These are phyloP conservation scores for Citrus reticulata DNA, from an alignment of 345 rosid species.

Conservation along the genomic window DNA sequence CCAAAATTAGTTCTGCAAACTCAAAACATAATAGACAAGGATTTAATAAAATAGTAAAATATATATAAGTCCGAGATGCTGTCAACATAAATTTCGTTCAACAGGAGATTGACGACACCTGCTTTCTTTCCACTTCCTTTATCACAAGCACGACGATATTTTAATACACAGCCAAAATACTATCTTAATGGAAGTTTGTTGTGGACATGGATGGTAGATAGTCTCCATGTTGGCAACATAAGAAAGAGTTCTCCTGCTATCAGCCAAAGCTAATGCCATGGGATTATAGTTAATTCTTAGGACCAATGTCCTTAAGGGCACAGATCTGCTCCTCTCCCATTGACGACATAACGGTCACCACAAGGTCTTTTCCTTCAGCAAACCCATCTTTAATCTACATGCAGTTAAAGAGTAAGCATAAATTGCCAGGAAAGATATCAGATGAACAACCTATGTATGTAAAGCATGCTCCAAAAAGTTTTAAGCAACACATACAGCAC, in stretches of 20 bases:
- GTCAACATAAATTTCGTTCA: conserved; percentile 7
- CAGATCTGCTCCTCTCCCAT: conserved; percentile 76
- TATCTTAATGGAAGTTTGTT: conserved; percentile 17
- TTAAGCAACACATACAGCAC: not conserved
- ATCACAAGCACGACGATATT: conserved; percentile 13
- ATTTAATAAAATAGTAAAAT: not conserved
- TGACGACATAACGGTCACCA: conserved; percentile 62
- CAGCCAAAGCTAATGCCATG: conserved; percentile 22
- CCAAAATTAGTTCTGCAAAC: not conserved
- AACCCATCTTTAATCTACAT: conserved; percentile 59
- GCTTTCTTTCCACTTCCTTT: not conserved
- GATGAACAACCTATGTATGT: not conserved
- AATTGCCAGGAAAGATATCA: not conserved
- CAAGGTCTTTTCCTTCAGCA: conserved; percentile 64
- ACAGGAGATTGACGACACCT: conserved; percentile 8
- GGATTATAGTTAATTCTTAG: conserved; percentile 43
- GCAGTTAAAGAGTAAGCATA: not conserved
- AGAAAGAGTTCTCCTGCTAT: conserved; percentile 9
- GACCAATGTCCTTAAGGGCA: conserved; percentile 65
- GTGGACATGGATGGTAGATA: conserved; percentile 11
- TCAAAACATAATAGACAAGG: not conserved
- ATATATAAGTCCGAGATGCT: conserved; percentile 16
- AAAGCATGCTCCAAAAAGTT: not conserved
- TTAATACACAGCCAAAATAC: conserved; percentile 17
- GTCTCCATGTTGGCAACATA: conserved; percentile 13